Conservation (phyloP, 306 rosid genomes). For the Hylodesmum podocarpum region DNA sequence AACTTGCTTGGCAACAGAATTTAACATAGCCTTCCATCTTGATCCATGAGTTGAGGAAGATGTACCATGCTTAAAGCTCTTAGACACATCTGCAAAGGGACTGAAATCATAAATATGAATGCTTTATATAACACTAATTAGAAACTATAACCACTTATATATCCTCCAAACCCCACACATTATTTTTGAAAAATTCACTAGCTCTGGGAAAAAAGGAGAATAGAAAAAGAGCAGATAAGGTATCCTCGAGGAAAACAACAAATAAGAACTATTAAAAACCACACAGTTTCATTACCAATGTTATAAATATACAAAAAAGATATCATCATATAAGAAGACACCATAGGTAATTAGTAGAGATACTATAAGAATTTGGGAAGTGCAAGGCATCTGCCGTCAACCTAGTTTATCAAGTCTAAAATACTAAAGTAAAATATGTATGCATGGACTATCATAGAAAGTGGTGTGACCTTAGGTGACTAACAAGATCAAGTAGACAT, state of each 20-base stretch:
- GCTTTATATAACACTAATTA: not conserved
- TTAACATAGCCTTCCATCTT: slow-evolving; percentile 69
- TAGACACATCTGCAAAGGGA: slow-evolving; percentile 53
- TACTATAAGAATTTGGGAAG: not conserved
- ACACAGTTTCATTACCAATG: not conserved
- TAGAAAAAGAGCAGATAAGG: not conserved
- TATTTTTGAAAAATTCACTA: not conserved
- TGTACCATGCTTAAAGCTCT: slow-evolving; percentile 40
- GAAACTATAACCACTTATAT: slow-evolving; percentile 5
- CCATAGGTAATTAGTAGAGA: not conserved
- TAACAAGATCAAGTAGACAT: not conserved
- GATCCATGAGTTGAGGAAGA: slow-evolving; percentile 53
- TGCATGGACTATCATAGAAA: not conserved
- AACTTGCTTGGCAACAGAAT: slow-evolving; percentile 81
- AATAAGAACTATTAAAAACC: not conserved
- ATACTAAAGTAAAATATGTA: not conserved
- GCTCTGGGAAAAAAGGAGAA: slow-evolving; percentile 1
- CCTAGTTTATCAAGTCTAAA: not conserved
- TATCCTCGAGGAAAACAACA: not conserved
- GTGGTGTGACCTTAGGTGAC: not conserved
- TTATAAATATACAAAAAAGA: not conserved
- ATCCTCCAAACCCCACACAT: not conserved
- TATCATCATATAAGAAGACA: not conserved
- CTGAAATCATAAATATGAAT: slow-evolving; percentile 30
- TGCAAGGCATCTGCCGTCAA: not conserved